Evolutionary conservation across 129 eudicot species (phyloP), one percentile per base, ranked within the genome.

Genomic region (Flaveria linearis): DNA sequence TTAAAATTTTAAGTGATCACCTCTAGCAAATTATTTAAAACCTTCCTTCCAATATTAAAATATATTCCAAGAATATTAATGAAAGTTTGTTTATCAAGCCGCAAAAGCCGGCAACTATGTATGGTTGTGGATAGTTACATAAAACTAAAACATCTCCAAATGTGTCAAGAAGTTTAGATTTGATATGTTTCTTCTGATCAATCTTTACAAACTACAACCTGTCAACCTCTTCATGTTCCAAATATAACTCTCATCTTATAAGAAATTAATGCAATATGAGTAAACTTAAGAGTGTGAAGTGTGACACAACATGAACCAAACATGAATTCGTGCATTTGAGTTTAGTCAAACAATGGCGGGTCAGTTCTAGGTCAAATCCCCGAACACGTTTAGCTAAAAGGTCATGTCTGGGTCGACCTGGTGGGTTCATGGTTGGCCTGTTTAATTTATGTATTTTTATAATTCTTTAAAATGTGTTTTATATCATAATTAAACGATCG

Each of bases 41-140:
- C 82, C 67, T 64, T 90, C 53, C 89, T 83, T n/a, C 96, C 99
- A 78, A 91, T 96, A 71, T 84, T 90, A 83, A 95, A 95, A 75
- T 85, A 91, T 77, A 95, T 86, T 71, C 91, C 98, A 46, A 93
- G 85, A 55, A 88, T 91, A 70, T 84, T 91, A 68, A 93, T 76
- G 73, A 93, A 91, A 50, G 97, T 80, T 78, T 91, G 93, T 74
- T 87, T 93, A 84, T 93, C 96, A 69, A 93, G 83, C 43, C 96
- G 86, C 46, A 93, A 77, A 76, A 95, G 92, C 49, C 97, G 80
- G 78, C 99, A 87, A 95, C 94, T 2, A 96, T 89, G 75, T 87
- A 89, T 11, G 97, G 96, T 77, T 95, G 99, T 71, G 99, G 88
- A 71, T 91, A 84, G 74, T 91, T 91, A 84, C 97, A 95, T 61